Evolutionary conservation across 2,329 filamentous ascomycete genomes (phyloP), one percentile per base, ranked within the genome.

Genomic region (Tolypocladium paradoxum): DNA sequence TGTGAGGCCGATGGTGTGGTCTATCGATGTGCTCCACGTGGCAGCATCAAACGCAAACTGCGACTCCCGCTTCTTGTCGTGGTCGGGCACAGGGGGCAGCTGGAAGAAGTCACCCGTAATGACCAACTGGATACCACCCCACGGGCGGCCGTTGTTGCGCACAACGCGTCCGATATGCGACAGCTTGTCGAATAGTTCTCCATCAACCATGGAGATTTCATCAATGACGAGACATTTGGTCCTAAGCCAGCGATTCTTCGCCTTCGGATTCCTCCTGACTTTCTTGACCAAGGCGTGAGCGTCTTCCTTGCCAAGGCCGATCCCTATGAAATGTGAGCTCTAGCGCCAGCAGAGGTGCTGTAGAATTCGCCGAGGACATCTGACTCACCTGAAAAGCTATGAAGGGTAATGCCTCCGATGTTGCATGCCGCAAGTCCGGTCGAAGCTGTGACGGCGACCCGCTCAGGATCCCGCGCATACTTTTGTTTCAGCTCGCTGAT

Each of bases 81-180:
- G 75, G 36, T 96, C 91, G 1, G 92, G 91, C 1, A 99, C 93
- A 1, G 93, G 93, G 0, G 93, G 93, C 4, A 99, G 73, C 67
- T 99, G 93, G 70, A 99, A 99, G 71, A 99, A 99, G 64, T 99
- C 93, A 3, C 93, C 93, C 0, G 93, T 99, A 55, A 99, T 88
- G 53, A 99, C 82, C 33, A 99, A 78, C 61, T 99, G 93, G 47
- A 99, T 97, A 6, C 93, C 93, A 52, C 93, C 95, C 75, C 96
- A 99, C 0, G 93, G 88, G 11, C 89, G 81, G 11, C 89, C 91
- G 61, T 96, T 96, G 65, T 95, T 96, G 52, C 91, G 83, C 56
- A 99, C 83, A 4, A 77, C 82, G 53, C 92, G 82, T 16, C 91
- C 92, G 59, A 99, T 87, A 56, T 87, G 82, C 56, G 95, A 90